Evolutionary conservation across 1,284 basidiomycete species (phyloP).

Genomic region (Ganoderma sinense): DNA sequence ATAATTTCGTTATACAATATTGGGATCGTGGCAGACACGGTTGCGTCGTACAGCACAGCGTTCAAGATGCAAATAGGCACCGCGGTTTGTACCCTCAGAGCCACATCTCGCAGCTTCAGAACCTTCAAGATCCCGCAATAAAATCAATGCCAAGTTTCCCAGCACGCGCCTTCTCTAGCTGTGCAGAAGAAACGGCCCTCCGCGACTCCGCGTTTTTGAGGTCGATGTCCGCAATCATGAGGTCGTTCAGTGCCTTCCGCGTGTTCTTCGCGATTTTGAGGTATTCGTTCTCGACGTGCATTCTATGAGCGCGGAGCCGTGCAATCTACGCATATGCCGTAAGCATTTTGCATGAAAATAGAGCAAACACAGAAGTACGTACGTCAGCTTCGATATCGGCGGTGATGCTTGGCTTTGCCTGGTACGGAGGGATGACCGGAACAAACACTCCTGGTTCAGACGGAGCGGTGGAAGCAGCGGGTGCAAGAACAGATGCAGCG

Average conservation of each 20-base stretch:
- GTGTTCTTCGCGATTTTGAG: constrained; percentile 49
- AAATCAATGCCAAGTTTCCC: constrained; percentile 66
- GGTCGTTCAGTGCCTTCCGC: constrained; percentile 63
- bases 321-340: constrained; percentile 34
- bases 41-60: neutral
- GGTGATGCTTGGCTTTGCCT: constrained; percentile 15
- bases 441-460: constrained; percentile 10
- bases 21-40: neutral
- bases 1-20: constrained; percentile 6
- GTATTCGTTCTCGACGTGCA: constrained; percentile 50
- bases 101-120: neutral
- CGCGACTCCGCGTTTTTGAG: constrained; percentile 62
- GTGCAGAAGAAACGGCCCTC: constrained; percentile 59
- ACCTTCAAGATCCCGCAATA: constrained; percentile 7
- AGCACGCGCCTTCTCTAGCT: constrained; percentile 65
- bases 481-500: constrained; percentile 15
- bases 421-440: constrained; percentile 22
- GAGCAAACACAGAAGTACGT: neutral
- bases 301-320: constrained; percentile 47
- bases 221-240: constrained; percentile 65
- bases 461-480: constrained; percentile 12
- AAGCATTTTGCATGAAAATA: neutral
- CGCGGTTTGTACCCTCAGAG: neutral
- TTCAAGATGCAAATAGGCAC: neutral
- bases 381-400: constrained; percentile 30